A percentile compares a stretch with the other conserved stretches of the same genome.
phyloP scores from a whole-genome alignment of 352 stramenopile genomes.

The Saprolegnia parasitica region DNA sequence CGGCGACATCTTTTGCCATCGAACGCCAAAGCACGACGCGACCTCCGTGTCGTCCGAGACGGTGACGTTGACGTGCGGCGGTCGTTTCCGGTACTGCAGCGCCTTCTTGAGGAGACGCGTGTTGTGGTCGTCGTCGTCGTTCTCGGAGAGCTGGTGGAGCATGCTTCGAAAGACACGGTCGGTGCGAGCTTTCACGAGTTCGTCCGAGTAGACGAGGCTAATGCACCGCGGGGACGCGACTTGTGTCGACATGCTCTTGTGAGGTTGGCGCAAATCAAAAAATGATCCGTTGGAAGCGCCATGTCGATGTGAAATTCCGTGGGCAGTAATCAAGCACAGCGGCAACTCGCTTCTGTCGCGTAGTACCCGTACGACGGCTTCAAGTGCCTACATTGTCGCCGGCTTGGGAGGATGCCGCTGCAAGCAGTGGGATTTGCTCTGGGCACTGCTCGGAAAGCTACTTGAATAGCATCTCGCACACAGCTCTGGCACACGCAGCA shows the following conservation, averaged over 20 bases:
- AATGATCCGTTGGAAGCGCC: no score
- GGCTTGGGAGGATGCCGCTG: no score
- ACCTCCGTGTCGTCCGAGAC: not conserved
- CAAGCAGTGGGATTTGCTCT: no score
- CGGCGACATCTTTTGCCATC: slow-evolving; percentile 1
- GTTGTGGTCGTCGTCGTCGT: slow-evolving; percentile 7
- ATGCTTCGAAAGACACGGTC: slow-evolving; percentile 8
- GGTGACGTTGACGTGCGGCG: not conserved
- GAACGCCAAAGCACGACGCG: slow-evolving; percentile 3
- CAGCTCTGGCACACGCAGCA: no score
- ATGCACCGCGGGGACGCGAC: not conserved
- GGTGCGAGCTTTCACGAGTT: slow-evolving; percentile 8
- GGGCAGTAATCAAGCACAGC: no score
- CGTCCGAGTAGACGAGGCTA: slow-evolving; percentile 2
- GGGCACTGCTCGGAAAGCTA: no score
- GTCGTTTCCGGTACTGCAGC: not conserved
- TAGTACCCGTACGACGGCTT: no score
- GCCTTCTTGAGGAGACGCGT: slow-evolving; percentile 8
- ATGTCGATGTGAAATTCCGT: no score
- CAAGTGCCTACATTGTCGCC: no score
- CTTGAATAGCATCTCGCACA: no score
- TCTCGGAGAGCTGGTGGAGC: not conserved
- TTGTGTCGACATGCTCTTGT: not conserved
- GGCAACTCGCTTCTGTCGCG: no score
- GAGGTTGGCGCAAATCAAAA: not conserved